Conservation (phyloP, 371 early-diverging fungal species). For the Mucor piriformis region DNA sequence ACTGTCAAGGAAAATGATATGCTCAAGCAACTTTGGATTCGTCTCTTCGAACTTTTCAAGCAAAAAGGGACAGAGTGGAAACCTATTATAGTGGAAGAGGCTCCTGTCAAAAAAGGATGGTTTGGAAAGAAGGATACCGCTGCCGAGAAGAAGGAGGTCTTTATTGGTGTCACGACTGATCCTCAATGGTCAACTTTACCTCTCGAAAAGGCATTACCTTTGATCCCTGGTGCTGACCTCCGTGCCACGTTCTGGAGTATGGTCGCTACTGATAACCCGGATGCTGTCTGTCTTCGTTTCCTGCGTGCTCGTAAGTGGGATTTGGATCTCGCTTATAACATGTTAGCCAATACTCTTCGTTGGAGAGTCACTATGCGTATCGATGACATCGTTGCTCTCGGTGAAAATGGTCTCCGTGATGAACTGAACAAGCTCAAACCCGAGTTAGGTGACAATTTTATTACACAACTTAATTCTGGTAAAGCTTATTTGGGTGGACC, state of each 20-base stretch:
- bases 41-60: constrained; percentile 53
- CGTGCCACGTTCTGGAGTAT: constrained; percentile 57
- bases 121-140: constrained; percentile 40
- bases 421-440: constrained; percentile 50
- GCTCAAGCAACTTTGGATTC: constrained; percentile 60
- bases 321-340: constrained; percentile 62
- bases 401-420: constrained; percentile 53
- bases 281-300: constrained; percentile 68
- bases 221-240: constrained; percentile 40
- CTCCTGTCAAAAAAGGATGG: constrained; percentile 32
- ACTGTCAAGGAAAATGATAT: constrained; percentile 51
- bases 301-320: constrained; percentile 83
- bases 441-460: constrained; percentile 45
- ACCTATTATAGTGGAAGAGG: constrained; percentile 12
- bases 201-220: constrained; percentile 44
- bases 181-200: constrained; percentile 41
- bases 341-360: constrained; percentile 64
- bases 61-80: constrained; percentile 37
- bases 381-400: constrained; percentile 54
- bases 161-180: constrained; percentile 52
- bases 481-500: constrained; percentile 63
- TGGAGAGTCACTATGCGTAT: constrained; percentile 69
- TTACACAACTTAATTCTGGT: constrained; percentile 54
- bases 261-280: constrained; percentile 69
- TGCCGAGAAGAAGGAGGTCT: constrained; percentile 46